These are phyloP conservation scores for Teratosphaeriaceae sp. DNA, from an alignment of 2,329 filamentous ascomycete species.

Conservation along the genomic window DNA sequence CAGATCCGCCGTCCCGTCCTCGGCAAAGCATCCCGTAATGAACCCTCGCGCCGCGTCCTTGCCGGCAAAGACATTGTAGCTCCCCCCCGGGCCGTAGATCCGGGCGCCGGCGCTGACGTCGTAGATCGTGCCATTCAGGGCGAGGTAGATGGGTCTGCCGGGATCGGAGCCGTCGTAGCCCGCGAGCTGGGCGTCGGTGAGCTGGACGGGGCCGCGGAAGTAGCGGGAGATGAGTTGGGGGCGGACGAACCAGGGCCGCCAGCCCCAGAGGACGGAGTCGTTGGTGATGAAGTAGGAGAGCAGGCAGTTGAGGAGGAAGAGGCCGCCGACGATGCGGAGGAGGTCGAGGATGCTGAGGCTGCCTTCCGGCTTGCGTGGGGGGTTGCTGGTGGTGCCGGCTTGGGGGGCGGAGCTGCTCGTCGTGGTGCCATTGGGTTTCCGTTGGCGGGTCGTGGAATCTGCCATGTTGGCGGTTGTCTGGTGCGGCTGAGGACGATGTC, in stretches of 20 bases:
- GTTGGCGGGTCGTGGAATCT: not conserved
- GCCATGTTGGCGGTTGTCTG: not conserved
- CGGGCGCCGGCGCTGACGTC: slow-evolving; percentile 61
- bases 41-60: slow-evolving; percentile 81
- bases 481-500: too few species aligned
- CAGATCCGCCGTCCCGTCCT: slow-evolving; percentile 78
- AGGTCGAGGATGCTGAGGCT: slow-evolving; percentile 21
- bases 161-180: slow-evolving; percentile 72
- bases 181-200: slow-evolving; percentile 69
- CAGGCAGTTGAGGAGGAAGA: slow-evolving; percentile 29
- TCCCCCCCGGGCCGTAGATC: slow-evolving; percentile 62
- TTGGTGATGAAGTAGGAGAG: slow-evolving; percentile 34
- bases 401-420: not conserved
- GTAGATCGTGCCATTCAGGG: slow-evolving; percentile 81
- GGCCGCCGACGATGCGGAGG: slow-evolving; percentile 28
- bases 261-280: slow-evolving; percentile 60
- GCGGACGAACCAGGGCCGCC: slow-evolving; percentile 55
- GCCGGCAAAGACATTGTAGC: slow-evolving; percentile 82
- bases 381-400: not conserved
- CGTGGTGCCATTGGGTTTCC: not conserved
- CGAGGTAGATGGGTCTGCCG: slow-evolving; percentile 75
- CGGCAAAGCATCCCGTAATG: slow-evolving; percentile 85
- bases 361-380: not conserved
- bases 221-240: slow-evolving; percentile 53
- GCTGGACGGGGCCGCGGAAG: slow-evolving; percentile 53